Base-by-base conservation (phyloP, 768 basidiomycete species). In the Clitopilus passeckerianus region DNA sequence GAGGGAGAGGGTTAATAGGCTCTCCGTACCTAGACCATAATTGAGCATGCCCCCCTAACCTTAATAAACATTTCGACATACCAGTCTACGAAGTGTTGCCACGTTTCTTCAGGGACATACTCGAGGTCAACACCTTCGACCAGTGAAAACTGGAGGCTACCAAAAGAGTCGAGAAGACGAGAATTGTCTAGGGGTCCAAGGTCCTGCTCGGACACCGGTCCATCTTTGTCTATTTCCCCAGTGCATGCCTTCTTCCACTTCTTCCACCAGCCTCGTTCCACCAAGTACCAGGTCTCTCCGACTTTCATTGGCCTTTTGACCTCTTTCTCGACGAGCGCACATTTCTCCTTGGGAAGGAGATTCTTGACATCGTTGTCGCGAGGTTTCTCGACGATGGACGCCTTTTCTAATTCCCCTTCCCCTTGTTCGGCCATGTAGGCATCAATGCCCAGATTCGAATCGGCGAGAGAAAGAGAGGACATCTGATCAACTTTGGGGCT, bases 281-380 rank as follows among this genome's bases (percentile, higher is more conserved):
- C 77, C 54, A 95, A 73, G 73, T 84, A 93, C 93, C 93, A 95
- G 8, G 79, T 85, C 55, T 93, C 85, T 50, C 89, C 89, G 7
- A 79, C 73, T 30, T 77, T 74, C 80, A 93, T 84, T 43, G 76
- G 73, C 50, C 66, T 70, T 41, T 65, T 67, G 64, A 81, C 81
- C 14, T 77, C 77, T 5, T 72, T 69, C 20, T 82, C 70, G 65
- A 92, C 79, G 54, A 77, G 68, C 5, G 74, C 59, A n/a, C 85
- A 59, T 68, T 85, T 90, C 54, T 84, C 77, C 4, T 65, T 65
- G 1, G 75, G 75, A 18, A 75, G 64, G 61, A 77, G 62, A n/a
- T 64, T 56, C 12, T 64, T 61, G n/a, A 65, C 44, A 34, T 23
- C 54, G 35, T 34, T 15, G 6, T 34, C 9, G 16, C 5, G 33